phyloP scores from a whole-genome alignment of 2,329 filamentous ascomycete genomes.

The Fusarium sp. region DNA sequence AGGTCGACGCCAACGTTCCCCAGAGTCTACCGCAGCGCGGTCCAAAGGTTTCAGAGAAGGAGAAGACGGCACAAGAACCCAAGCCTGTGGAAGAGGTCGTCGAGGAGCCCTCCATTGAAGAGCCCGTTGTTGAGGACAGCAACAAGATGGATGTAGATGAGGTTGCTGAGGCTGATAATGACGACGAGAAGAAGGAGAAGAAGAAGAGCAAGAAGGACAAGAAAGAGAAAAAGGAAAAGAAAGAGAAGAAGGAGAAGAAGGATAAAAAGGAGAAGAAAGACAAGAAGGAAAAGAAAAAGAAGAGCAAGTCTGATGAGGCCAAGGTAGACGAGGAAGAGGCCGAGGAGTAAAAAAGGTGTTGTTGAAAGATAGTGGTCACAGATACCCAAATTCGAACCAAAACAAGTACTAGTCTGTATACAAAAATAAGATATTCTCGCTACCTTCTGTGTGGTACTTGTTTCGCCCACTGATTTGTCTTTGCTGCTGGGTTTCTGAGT shows the following conservation, averaged over 20 bases:
- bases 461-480: not conserved
- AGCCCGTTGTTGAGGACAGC: constrained; percentile 1
- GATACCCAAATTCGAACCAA: constrained; percentile 39
- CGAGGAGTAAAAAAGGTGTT: constrained; percentile 32
- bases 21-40: constrained; percentile 37
- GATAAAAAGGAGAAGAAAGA: constrained; percentile 21
- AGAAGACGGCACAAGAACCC: constrained; percentile 4
- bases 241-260: constrained; percentile 8
- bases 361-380: constrained; percentile 23
- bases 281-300: constrained; percentile 32
- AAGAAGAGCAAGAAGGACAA: constrained; percentile 11
- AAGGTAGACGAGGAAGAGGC: constrained; percentile 21
- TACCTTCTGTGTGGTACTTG: not conserved
- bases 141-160: constrained; percentile 34
- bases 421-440: not conserved
- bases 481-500: not conserved
- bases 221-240: constrained; percentile 25
- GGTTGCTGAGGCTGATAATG: constrained; percentile 7
- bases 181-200: constrained; percentile 11
- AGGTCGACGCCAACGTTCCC: constrained; percentile 54
- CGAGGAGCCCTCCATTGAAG: not conserved
- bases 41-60: constrained; percentile 25
- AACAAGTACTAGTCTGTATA: constrained; percentile 5
- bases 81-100: constrained; percentile 2
- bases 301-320: constrained; percentile 17